phyloP scores from a whole-genome alignment of 1,139 yeast genomes.

The Suhomyces maxii region DNA sequence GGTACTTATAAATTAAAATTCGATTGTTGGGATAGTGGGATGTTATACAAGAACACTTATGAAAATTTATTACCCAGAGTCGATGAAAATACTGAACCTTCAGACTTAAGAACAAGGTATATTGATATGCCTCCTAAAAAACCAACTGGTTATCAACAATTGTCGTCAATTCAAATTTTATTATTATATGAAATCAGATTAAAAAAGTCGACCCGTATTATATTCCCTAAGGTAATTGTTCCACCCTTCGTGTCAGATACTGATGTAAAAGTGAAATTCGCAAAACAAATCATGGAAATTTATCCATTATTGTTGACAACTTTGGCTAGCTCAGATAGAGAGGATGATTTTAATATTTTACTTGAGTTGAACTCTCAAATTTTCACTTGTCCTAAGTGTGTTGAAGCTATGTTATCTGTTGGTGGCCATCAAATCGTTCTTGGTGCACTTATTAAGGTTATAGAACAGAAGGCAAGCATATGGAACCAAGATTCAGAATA shows the following conservation, averaged over 20 bases:
- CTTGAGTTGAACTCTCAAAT: conserved; percentile 60
- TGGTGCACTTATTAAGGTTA: conserved; percentile 48
- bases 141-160: conserved; percentile 14
- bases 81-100: not conserved
- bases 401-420: conserved; percentile 39
- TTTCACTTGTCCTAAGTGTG: conserved; percentile 64
- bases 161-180: conserved; percentile 52
- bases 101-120: too few species aligned
- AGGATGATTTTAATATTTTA: conserved; percentile 57
- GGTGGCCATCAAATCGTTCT: conserved; percentile 43
- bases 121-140: not conserved
- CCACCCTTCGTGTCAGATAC: conserved; percentile 56
- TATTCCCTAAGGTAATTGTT: conserved; percentile 47
- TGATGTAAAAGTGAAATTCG: conserved; percentile 45
- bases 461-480: conserved; percentile 38
- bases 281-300: conserved; percentile 53
- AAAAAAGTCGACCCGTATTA: conserved; percentile 49
- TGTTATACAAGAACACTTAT: conserved; percentile 19
- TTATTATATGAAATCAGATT: conserved; percentile 58
- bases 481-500: conserved; percentile 30
- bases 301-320: conserved; percentile 55
- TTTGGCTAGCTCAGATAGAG: conserved; percentile 58
- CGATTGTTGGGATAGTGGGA: conserved; percentile 34
- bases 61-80: not conserved
- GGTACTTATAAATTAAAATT: not conserved